phyloP scores from a whole-genome alignment of 2,329 filamentous ascomycete species.

The Monilinia fructicola region DNA sequence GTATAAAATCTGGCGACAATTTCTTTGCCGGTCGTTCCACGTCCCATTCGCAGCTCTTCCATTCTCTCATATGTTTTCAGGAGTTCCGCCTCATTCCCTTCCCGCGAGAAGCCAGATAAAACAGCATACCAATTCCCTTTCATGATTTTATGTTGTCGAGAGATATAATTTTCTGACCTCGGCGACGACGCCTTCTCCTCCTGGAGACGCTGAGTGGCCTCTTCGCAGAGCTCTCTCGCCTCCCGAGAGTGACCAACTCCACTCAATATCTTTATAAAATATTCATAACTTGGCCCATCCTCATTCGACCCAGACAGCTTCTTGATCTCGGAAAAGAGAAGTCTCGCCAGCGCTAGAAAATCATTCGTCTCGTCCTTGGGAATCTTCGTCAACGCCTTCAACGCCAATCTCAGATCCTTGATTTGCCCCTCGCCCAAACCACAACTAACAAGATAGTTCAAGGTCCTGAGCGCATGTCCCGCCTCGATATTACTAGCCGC shows the following conservation, averaged over 20 bases:
- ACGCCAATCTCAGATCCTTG: conserved; percentile 28
- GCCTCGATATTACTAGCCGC: conserved; percentile 67
- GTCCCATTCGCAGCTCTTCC: conserved; percentile 48
- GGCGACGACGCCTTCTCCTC: neutral
- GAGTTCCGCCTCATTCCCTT: conserved; percentile 59
- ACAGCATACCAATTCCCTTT: conserved; percentile 49
- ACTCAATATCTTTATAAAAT: conserved; percentile 26
- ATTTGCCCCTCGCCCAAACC: conserved; percentile 23
- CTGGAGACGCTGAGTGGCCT: neutral
- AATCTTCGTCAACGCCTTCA: conserved; percentile 27
- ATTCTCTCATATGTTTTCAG: conserved; percentile 55
- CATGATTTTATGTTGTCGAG: conserved; percentile 31
- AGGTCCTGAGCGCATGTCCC: conserved; percentile 56
- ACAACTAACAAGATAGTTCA: conserved; percentile 55
- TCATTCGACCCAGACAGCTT: conserved; percentile 9
- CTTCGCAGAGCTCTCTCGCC: conserved; percentile 31
- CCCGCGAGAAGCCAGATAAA: conserved; percentile 60
- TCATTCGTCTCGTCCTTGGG: conserved; percentile 30
- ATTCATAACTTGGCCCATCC: conserved; percentile 6
- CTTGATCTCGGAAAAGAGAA: conserved; percentile 31
- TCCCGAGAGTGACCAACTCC: conserved; percentile 33
- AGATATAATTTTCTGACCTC: too few species aligned
- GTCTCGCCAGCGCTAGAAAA: conserved; percentile 31
- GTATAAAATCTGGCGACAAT: conserved; percentile 64
- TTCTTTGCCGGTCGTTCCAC: conserved; percentile 49